Conservation (phyloP, 1,139 yeast species). For the Suhomyces guaymorum region DNA sequence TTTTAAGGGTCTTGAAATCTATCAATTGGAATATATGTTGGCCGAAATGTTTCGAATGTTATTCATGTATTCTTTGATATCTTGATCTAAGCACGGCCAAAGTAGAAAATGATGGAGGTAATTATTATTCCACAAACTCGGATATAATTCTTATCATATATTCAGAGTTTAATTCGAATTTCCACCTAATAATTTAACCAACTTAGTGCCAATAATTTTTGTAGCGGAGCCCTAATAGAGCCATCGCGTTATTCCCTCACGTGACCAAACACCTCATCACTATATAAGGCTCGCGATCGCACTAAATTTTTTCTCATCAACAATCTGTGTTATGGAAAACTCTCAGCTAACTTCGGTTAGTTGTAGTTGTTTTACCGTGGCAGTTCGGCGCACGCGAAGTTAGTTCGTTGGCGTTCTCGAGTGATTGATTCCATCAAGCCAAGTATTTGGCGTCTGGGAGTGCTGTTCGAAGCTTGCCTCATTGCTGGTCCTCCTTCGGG, state of each 20-base stretch:
- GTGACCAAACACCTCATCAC: slow-evolving; percentile 4
- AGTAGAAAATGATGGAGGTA: no score
- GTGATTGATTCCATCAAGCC: slow-evolving; percentile 20
- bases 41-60: no score
- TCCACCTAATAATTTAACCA: background rate
- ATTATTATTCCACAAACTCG: no score
- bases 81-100: no score
- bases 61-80: no score
- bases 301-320: slow-evolving; percentile 20
- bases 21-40: no score
- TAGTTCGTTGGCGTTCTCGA: slow-evolving; percentile 35
- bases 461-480: slow-evolving; percentile 29
- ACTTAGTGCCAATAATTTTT: background rate
- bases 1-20: no score
- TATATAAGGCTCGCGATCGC: slow-evolving; percentile 5
- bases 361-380: slow-evolving; percentile 45
- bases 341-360: slow-evolving; percentile 42
- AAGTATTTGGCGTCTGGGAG: slow-evolving; percentile 22
- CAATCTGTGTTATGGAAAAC: slow-evolving; percentile 55
- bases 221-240: background rate
- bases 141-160: no score
- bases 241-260: slow-evolving; percentile 3
- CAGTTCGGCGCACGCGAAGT: slow-evolving; percentile 76
- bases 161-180: no score
- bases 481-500: slow-evolving; percentile 51